A percentile compares a stretch with the other conserved stretches of the same genome.
phyloP scores from a whole-genome alignment of 164 flowering plant species.

The Platanus orientalis region DNA sequence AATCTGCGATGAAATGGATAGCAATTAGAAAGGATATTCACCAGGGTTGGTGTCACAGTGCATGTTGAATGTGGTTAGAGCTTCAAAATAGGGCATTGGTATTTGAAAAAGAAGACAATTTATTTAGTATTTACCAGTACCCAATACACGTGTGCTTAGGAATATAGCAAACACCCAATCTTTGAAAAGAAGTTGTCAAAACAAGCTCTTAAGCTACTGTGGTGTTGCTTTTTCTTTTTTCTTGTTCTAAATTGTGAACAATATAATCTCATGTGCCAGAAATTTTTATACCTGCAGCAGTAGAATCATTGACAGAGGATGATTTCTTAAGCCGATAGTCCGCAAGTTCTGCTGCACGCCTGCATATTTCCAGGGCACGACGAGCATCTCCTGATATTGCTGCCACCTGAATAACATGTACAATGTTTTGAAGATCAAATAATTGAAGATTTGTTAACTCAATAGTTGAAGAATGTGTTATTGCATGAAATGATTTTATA shows the following conservation, averaged over 20 bases:
- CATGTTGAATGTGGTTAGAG: too few species aligned
- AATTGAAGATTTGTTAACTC: too few species aligned
- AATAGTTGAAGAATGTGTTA: neutral
- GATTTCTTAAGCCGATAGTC: slow-evolving; percentile 62
- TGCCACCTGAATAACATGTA: slow-evolving; percentile 63
- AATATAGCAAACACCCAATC: too few species aligned
- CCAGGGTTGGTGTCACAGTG: too few species aligned
- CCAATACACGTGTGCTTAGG: neutral
- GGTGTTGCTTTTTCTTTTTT: neutral
- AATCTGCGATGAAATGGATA: too few species aligned
- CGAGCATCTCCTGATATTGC: slow-evolving; percentile 99
- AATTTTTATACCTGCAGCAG: slow-evolving; percentile 36
- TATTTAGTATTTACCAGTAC: too few species aligned
- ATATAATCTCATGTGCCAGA: neutral
- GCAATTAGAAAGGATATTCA: too few species aligned
- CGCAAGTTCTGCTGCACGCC: slow-evolving; percentile 93
- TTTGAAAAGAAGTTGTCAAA: neutral
- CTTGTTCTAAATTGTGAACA: neutral
- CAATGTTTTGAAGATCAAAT: slow-evolving; percentile 1
- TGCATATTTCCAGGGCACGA: slow-evolving; percentile 90
- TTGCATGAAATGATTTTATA: neutral
- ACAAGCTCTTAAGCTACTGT: neutral
- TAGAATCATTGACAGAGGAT: slow-evolving; percentile 21
- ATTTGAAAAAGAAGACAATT: too few species aligned
- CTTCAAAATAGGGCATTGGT: too few species aligned